phyloP scores from a whole-genome alignment of 441 rosid genomes.

The Aquilaria agallochum region DNA sequence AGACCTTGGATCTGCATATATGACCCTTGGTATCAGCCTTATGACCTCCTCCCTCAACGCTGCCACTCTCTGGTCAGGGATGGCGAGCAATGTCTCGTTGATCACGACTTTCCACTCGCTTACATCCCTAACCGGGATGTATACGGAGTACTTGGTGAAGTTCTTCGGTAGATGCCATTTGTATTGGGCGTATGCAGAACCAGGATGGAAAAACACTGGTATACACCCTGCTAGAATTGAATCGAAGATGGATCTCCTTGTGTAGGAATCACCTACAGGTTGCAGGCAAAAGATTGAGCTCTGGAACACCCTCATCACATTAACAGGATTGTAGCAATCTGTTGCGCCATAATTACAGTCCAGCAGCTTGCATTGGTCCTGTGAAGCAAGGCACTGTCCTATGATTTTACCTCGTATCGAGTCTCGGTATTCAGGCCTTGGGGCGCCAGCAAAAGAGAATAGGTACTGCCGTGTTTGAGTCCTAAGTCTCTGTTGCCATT shows the following conservation, averaged over 20 bases:
- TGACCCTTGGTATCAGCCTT: slow-evolving; percentile 50
- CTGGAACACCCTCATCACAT: slow-evolving; percentile 56
- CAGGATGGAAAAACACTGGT: slow-evolving; percentile 84
- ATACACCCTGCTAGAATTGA: slow-evolving; percentile 81
- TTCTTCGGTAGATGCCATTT: slow-evolving; percentile 75
- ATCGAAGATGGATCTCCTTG: slow-evolving; percentile 76
- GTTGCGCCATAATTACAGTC: slow-evolving; percentile 59
- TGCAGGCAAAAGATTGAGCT: slow-evolving; percentile 75
- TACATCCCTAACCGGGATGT: slow-evolving; percentile 52
- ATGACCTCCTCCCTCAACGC: slow-evolving; percentile 66
- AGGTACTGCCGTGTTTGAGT: slow-evolving; percentile 39
- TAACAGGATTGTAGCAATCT: slow-evolving; percentile 58
- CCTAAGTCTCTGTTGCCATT: slow-evolving; percentile 66
- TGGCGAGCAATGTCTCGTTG: slow-evolving; percentile 39
- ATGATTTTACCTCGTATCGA: slow-evolving; percentile 70
- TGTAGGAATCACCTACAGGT: slow-evolving; percentile 85
- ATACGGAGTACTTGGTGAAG: slow-evolving; percentile 54
- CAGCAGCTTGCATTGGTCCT: slow-evolving; percentile 49
- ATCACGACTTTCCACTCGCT: slow-evolving; percentile 50
- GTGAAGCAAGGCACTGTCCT: slow-evolving; percentile 59
- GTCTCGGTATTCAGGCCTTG: slow-evolving; percentile 51
- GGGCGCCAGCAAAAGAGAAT: slow-evolving; percentile 79
- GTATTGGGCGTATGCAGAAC: slow-evolving; percentile 70
- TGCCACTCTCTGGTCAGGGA: slow-evolving; percentile 34
- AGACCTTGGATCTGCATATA: slow-evolving; percentile 59